Base-by-base conservation (phyloP, 2,329 filamentous ascomycete genomes). In the Salinomyces thailandicus region DNA sequence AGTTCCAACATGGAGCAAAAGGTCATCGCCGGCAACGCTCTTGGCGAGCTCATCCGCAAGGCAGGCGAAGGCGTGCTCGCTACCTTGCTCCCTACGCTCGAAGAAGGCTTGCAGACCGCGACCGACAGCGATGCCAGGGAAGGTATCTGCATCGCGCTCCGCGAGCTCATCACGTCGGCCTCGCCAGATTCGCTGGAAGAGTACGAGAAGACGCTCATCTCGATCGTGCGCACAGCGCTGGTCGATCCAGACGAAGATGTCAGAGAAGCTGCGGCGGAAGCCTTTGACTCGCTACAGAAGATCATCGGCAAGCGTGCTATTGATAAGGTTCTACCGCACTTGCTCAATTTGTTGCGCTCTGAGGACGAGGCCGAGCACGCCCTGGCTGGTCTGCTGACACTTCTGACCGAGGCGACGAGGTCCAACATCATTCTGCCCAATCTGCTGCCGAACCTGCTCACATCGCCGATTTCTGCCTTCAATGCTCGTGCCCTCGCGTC, bases 1-100 rank as follows among this genome's bases (percentile, higher is more conserved):
- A 96, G 87, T 59, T 82, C 87, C 31, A 96, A 95, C 56, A 87
- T 93, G 80, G 91, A 98, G 61, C 91, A 98, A 62, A 96, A 95
- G 68, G 82, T 94, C 50, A 98, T 98, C 68, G 91, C 93, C 48
- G 89, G 89, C 59, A 96, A 96, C 60, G 86, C 91, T 33, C 72
- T 98, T 38, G 91, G 91, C 55, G 91, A 98, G 59, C 77, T 98
- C 48, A 96, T 98, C 54, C 81, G 91, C 53, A 95, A 94, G 63
- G 89, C 91, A 53, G 91, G 93, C 43, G 91, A 98, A 59, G 82
- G 85, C 38, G 87, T 98, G 39, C 70, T 98, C 45, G 77, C 86
- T 16, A 93, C 77, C 29, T 67, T 98, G 42, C 67, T 98, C 42
- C 91, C 91, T 18, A 93, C 87, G 20, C 75, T 98, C 33, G 87